A percentile compares a stretch with the other conserved stretches of the same genome.
phyloP scores from a whole-genome alignment of 306 rosid species.

The Trifolium subterraneum region DNA sequence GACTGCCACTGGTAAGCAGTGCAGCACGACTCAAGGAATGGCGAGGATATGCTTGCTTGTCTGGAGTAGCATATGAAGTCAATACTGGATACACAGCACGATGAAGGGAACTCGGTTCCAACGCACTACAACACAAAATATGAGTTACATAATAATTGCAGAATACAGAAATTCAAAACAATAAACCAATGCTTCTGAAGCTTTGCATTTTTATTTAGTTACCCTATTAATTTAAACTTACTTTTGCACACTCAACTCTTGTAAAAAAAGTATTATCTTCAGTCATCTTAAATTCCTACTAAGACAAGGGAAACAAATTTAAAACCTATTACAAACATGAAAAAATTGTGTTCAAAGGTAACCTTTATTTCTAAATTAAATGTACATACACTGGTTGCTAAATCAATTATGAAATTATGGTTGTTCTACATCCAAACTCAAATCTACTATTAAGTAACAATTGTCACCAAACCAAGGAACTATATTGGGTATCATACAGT shows the following conservation, averaged over 20 bases:
- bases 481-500: not conserved
- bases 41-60: conserved; percentile 89
- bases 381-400: conserved; percentile 16
- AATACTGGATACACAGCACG: conserved; percentile 90
- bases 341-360: conserved; percentile 20
- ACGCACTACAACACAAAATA: conserved; percentile 64
- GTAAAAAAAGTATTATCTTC: not conserved
- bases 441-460: conserved; percentile 9
- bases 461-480: not conserved
- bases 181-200: conserved; percentile 25
- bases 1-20: conserved; percentile 91
- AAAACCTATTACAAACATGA: conserved; percentile 1
- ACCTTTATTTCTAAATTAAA: conserved; percentile 18
- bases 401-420: conserved; percentile 24
- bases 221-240: conserved; percentile 6
- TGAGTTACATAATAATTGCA: conserved; percentile 30
- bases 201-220: not conserved
- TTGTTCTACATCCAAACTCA: not conserved
- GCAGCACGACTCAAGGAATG: conserved; percentile 96
- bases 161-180: conserved; percentile 23
- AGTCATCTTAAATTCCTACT: conserved; percentile 1
- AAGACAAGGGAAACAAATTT: conserved; percentile 28
- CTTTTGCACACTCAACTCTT: conserved; percentile 15
- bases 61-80: conserved; percentile 83
- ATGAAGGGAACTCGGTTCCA: conserved; percentile 92